Evolutionary conservation across 306 rosid genomes (phyloP).

Genomic region (Begonia fuchsioides): DNA sequence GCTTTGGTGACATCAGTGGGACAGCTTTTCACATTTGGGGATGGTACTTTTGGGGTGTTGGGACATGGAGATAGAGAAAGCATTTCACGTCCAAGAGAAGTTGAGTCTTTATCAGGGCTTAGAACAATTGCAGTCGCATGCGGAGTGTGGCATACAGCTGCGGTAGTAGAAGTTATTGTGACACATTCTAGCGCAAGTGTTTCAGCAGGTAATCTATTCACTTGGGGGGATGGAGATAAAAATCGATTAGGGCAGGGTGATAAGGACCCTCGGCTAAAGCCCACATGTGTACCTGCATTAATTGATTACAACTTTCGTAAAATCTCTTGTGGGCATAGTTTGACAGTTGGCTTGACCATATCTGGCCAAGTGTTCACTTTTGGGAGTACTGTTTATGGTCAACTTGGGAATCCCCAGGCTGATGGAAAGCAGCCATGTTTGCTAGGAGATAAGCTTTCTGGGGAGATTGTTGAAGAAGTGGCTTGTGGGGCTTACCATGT

Average conservation of each 20-base stretch:
- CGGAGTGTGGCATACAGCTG: slow-evolving; percentile 99
- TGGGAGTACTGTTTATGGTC: slow-evolving; percentile 96
- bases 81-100: slow-evolving; percentile 78
- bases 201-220: slow-evolving; percentile 88
- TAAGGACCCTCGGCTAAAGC: slow-evolving; percentile 78
- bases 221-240: slow-evolving; percentile 99
- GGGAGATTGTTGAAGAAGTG: slow-evolving; percentile 80
- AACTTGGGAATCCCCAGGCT: slow-evolving; percentile 66
- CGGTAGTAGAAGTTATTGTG: slow-evolving; percentile 84
- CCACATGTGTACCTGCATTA: slow-evolving; percentile 79
- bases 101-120: slow-evolving; percentile 85
- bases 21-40: slow-evolving; percentile 88
- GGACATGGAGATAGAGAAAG: slow-evolving; percentile 88
- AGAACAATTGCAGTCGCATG: slow-evolving; percentile 89
- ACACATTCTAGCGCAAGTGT: slow-evolving; percentile 75
- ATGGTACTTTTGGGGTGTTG: slow-evolving; percentile 92
- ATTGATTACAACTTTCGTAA: slow-evolving; percentile 71
- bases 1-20: slow-evolving; percentile 92
- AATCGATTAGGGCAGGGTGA: slow-evolving; percentile 97
- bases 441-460: slow-evolving; percentile 63
- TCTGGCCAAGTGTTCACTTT: slow-evolving; percentile 73
- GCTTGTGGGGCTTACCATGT: slow-evolving; percentile 96
- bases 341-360: slow-evolving; percentile 84
- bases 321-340: slow-evolving; percentile 90
- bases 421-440: slow-evolving; percentile 69